Percentiles rank a stretch among this genome's conserved stretches.
Conservation (phyloP, 345 rosid genomes). For the Sisymbrium altissimum region DNA sequence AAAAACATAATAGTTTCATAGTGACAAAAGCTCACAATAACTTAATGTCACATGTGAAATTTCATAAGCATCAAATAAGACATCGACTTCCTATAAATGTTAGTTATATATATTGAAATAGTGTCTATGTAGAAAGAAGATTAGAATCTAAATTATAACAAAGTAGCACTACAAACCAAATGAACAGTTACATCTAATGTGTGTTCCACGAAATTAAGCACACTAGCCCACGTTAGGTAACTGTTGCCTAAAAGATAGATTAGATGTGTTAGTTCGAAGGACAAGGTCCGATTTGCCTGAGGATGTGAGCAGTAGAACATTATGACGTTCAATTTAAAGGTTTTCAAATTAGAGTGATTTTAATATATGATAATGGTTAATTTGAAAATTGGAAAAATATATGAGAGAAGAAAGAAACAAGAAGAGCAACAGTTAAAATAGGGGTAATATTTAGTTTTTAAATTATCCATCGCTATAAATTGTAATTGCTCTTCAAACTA, state of each 20-base stretch:
- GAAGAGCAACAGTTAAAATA: too few relatives aligned
- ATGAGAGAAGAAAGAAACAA: too few relatives aligned
- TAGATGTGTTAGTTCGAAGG: constrained; percentile 1
- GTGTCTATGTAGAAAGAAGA: not conserved
- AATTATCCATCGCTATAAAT: too few relatives aligned
- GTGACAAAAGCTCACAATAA: not conserved
- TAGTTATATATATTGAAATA: not conserved
- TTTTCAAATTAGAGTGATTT: too few relatives aligned
- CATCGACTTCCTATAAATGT: not conserved
- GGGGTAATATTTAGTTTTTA: too few relatives aligned
- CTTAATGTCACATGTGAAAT: not conserved
- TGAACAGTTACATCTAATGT: not conserved
- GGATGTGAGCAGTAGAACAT: not conserved
- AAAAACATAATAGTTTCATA: not conserved
- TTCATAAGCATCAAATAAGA: not conserved
- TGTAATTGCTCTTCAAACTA: too few relatives aligned
- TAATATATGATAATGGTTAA: too few relatives aligned
- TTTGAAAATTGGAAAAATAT: too few relatives aligned
- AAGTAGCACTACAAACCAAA: not conserved
- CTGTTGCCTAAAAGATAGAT: not conserved
- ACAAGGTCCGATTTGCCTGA: not conserved
- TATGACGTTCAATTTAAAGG: not conserved
- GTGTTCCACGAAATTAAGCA: not conserved
- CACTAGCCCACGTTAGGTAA: not conserved
- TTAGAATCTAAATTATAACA: constrained; percentile 1